Evolutionary conservation across 192 early-diverging fungal species (phyloP).

Genomic region (Hyaloraphidium curvatum): DNA sequence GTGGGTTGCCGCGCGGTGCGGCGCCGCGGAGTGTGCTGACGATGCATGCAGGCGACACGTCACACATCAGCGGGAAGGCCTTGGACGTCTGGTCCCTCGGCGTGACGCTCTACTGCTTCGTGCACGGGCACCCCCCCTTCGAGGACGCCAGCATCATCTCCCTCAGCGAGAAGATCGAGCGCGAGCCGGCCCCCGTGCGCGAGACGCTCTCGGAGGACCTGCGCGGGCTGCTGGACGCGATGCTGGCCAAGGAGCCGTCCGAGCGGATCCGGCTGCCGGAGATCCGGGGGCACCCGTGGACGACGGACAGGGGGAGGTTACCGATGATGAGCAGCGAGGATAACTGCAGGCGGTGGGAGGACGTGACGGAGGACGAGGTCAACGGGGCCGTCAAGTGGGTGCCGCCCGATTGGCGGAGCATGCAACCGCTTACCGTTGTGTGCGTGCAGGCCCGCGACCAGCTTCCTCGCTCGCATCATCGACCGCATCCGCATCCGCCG

Average conservation of each 20-base stretch:
- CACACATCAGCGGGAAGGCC: constrained; percentile 14
- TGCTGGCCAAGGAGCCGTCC: constrained; percentile 75
- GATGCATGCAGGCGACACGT: constrained; percentile 6
- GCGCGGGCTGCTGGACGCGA: constrained; percentile 44
- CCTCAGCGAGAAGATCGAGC: constrained; percentile 22
- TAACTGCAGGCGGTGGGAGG: neutral
- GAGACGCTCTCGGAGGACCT: constrained; percentile 19
- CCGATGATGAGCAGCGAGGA: neutral
- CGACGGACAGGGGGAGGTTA: neutral
- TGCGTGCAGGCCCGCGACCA: too few species aligned
- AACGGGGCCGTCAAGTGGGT: too few species aligned
- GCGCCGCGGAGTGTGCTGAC: neutral
- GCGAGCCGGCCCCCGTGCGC: constrained; percentile 10
- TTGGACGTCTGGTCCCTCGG: constrained; percentile 40
- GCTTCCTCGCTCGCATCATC: too few species aligned
- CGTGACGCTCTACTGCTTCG: constrained; percentile 32
- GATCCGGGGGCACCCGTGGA: constrained; percentile 41
- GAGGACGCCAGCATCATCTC: constrained; percentile 18
- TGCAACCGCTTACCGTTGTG: too few species aligned
- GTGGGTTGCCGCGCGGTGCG: constrained; percentile 4
- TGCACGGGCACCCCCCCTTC: constrained; percentile 32
- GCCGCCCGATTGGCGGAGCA: too few species aligned
- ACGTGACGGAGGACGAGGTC: neutral
- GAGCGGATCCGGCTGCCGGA: constrained; percentile 68
- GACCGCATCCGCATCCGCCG: too few species aligned